Evolutionary conservation across 345 rosid genomes (phyloP).

Genomic region (Aquilaria yunnanensis): DNA sequence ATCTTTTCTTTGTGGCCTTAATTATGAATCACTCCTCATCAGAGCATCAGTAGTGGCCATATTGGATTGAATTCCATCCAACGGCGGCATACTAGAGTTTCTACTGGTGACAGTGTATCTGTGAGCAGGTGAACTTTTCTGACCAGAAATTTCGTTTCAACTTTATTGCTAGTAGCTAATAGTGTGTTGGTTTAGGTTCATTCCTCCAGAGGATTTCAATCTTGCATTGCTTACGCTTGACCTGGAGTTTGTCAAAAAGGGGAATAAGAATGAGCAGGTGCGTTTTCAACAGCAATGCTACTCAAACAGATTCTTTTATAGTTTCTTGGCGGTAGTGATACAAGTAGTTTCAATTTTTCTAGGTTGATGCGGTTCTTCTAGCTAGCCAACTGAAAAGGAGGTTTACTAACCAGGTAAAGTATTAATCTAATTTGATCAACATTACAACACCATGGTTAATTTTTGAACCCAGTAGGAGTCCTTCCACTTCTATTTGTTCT

Average conservation of each 20-base stretch:
- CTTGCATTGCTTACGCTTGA: constrained; percentile 77
- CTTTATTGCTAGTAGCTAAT: background rate
- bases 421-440: too few species aligned
- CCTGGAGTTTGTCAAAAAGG: constrained; percentile 90
- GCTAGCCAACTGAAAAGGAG: constrained; percentile 74
- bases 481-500: too few species aligned
- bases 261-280: constrained; percentile 85
- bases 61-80: constrained; percentile 86
- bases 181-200: constrained; percentile 36
- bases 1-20: constrained; percentile 32
- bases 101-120: constrained; percentile 66
- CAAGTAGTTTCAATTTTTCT: constrained; percentile 8
- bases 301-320: background rate
- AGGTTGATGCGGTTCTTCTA: constrained; percentile 93
- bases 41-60: constrained; percentile 44
- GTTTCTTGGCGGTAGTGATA: constrained; percentile 3
- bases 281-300: background rate
- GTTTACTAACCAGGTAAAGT: constrained; percentile 65
- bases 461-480: too few species aligned
- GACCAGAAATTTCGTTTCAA: background rate
- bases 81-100: constrained; percentile 77
- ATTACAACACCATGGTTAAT: too few species aligned
- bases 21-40: constrained; percentile 67
- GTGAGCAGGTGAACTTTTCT: constrained; percentile 49
- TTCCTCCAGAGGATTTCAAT: constrained; percentile 71